phyloP scores from a whole-genome alignment of 2,329 filamentous ascomycete genomes.

The Pseudodiploospora longispora region DNA sequence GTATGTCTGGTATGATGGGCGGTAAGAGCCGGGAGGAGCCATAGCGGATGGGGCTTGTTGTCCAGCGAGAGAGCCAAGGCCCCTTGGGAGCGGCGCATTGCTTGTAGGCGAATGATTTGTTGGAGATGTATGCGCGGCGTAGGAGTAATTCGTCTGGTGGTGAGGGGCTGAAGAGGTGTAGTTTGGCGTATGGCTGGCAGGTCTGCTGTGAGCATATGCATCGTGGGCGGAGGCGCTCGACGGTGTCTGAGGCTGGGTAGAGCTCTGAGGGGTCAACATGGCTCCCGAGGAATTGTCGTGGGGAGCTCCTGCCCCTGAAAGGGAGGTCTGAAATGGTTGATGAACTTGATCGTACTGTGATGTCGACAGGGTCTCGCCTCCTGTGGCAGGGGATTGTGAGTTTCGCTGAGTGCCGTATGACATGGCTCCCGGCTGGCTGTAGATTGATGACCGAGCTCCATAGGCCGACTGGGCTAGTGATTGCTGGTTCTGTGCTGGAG shows the following conservation, averaged over 20 bases:
- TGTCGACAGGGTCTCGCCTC: constrained; percentile 54
- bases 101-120: constrained; percentile 40
- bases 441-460: constrained; percentile 27
- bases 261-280: constrained; percentile 20
- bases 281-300: constrained; percentile 24
- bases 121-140: constrained; percentile 25
- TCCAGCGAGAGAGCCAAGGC: constrained; percentile 26
- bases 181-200: constrained; percentile 52
- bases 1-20: constrained; percentile 31
- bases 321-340: constrained; percentile 54
- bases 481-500: constrained; percentile 25
- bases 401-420: constrained; percentile 24
- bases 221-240: constrained; percentile 50
- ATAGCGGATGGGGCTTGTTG: constrained; percentile 19
- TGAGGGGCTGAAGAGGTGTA: constrained; percentile 46
- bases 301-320: constrained; percentile 40
- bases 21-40: constrained; percentile 45
- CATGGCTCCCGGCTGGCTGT: constrained; percentile 42
- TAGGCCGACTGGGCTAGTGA: constrained; percentile 20
- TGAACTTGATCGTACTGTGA: constrained; percentile 62
- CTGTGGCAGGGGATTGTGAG: constrained; percentile 41
- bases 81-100: constrained; percentile 28
- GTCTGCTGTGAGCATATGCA: constrained; percentile 40
- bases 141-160: constrained; percentile 39
- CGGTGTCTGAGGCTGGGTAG: constrained; percentile 38